Conservation (phyloP, 352 stramenopile genomes). For the Phytophthora syringae region DNA sequence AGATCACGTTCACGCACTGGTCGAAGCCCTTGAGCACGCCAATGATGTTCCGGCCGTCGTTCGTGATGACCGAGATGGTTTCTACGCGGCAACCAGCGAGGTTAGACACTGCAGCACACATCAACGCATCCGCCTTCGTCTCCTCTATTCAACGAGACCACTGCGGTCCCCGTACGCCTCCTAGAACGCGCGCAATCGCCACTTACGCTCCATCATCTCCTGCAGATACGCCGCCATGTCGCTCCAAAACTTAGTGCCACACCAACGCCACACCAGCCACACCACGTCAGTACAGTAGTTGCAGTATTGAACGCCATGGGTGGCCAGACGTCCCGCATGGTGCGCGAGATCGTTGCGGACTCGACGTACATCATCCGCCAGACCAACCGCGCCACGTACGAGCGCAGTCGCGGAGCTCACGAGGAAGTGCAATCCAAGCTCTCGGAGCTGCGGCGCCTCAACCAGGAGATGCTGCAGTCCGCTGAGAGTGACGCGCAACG, state of each 20-base stretch:
- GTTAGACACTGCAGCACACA: slow-evolving; percentile 1
- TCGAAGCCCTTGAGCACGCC: slow-evolving; percentile 93
- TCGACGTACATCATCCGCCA: slow-evolving; percentile 82
- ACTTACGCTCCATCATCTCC: slow-evolving; percentile 85
- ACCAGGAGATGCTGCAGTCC: slow-evolving; percentile 70
- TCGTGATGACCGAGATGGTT: slow-evolving; percentile 93
- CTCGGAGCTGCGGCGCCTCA: slow-evolving; percentile 58
- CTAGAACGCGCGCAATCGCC: slow-evolving; percentile 6
- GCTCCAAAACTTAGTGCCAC: slow-evolving; percentile 2
- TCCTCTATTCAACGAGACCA: slow-evolving; percentile 6
- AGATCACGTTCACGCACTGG: slow-evolving; percentile 93
- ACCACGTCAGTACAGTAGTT: no score
- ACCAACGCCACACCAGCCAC: no score
- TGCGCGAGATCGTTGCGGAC: slow-evolving; percentile 79
- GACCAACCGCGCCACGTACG: slow-evolving; percentile 75
- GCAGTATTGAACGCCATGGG: slow-evolving; percentile 51
- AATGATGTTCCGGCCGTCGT: slow-evolving; percentile 95
- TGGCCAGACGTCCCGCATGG: slow-evolving; percentile 82
- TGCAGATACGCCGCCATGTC: slow-evolving; percentile 86
- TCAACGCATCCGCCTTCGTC: neutral
- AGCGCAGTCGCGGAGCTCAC: slow-evolving; percentile 59
- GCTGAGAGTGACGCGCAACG: slow-evolving; percentile 55
- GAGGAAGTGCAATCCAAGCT: slow-evolving; percentile 70
- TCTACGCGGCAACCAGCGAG: slow-evolving; percentile 42
- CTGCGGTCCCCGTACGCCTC: neutral